A percentile compares a stretch with the other conserved stretches of the same genome.
Evolutionary conservation across 176 grass and related monocot genomes (phyloP).

Genomic region (Themeda triandra): DNA sequence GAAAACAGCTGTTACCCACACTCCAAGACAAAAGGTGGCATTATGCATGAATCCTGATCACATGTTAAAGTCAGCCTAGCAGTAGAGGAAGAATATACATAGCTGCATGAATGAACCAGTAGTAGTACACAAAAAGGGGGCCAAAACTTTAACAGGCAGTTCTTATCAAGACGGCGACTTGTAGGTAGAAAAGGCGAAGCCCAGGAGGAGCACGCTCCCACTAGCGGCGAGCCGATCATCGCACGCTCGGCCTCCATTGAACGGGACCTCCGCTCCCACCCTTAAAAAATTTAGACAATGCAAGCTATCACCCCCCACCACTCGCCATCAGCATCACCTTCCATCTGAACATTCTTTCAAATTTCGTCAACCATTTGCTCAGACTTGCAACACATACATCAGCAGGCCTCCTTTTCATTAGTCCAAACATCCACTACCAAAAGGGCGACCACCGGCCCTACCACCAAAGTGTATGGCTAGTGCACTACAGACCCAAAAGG

Average conservation of each 20-base stretch:
- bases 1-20: slow-evolving; percentile 37
- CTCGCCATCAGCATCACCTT: slow-evolving; percentile 47
- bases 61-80: slow-evolving; percentile 30
- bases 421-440: slow-evolving; percentile 55
- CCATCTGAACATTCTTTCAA: slow-evolving; percentile 47
- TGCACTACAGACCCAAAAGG: slow-evolving; percentile 74
- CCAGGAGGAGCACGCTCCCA: slow-evolving; percentile 55
- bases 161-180: slow-evolving; percentile 44
- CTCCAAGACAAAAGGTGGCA: neutral
- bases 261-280: slow-evolving; percentile 20
- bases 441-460: slow-evolving; percentile 42
- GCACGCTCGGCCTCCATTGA: slow-evolving; percentile 42
- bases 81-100: slow-evolving; percentile 21
- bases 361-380: slow-evolving; percentile 60
- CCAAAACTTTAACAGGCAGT: slow-evolving; percentile 32
- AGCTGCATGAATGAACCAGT: slow-evolving; percentile 22
- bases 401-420: slow-evolving; percentile 52
- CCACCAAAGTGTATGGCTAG: slow-evolving; percentile 72
- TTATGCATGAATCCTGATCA: slow-evolving; percentile 10
- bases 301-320: slow-evolving; percentile 34
- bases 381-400: slow-evolving; percentile 47
- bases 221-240: slow-evolving; percentile 37
- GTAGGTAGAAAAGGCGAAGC: slow-evolving; percentile 41
- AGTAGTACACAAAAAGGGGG: slow-evolving; percentile 10
- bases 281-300: slow-evolving; percentile 18